phyloP scores from a whole-genome alignment of 805 yeast genomes.

The Starmera caribaea region DNA sequence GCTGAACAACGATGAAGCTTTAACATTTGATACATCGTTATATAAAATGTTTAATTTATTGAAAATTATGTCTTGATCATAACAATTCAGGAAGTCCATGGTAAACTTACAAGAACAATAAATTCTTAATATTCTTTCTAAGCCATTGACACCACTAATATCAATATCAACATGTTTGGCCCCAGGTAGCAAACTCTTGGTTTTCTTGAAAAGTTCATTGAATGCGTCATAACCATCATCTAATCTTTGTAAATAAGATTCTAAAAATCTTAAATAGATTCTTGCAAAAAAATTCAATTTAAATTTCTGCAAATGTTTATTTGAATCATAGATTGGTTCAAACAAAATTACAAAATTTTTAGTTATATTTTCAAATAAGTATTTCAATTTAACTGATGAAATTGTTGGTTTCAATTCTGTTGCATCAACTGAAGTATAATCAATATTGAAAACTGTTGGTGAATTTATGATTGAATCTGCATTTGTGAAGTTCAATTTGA shows the following conservation, averaged over 20 bases:
- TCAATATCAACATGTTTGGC: constrained; percentile 9
- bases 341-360: constrained; percentile 24
- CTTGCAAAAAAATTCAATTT: constrained; percentile 37
- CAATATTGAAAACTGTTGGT: constrained; percentile 34
- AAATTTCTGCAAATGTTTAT: constrained; percentile 31
- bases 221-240: constrained; percentile 21
- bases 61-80: constrained; percentile 19
- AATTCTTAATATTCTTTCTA: constrained; percentile 18
- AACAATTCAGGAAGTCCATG: constrained; percentile 10
- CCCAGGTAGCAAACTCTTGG: constrained; percentile 6
- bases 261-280: constrained; percentile 32
- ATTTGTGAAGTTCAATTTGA: constrained; percentile 32
- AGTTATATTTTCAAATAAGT: constrained; percentile 35
- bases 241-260: constrained; percentile 25
- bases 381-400: constrained; percentile 33
- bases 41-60: constrained; percentile 15
- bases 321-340: constrained; percentile 18
- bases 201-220: constrained; percentile 10
- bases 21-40: constrained; percentile 10
- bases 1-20: constrained; percentile 19
- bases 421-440: constrained; percentile 27
- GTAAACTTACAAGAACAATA: constrained; percentile 17
- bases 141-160: constrained; percentile 16
- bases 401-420: constrained; percentile 27
- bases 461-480: constrained; percentile 32